Evolutionary conservation across 768 basidiomycete species (phyloP).

Genomic region (Lactifluus piperatus): DNA sequence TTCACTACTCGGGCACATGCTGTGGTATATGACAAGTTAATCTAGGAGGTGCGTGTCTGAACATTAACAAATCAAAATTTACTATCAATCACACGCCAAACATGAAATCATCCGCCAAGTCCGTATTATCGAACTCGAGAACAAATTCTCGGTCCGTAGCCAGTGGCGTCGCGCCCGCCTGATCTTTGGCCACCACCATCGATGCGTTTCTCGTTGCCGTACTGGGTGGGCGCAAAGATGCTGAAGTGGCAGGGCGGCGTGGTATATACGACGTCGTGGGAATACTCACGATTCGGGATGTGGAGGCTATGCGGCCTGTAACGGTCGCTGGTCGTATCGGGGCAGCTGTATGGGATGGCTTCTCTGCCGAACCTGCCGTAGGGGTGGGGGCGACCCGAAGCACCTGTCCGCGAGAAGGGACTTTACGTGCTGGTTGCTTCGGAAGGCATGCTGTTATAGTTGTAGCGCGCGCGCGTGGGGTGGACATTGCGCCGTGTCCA

Average conservation of each 20-base stretch:
- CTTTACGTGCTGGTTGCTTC: not conserved
- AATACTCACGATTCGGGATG: not conserved
- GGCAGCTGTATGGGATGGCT: not conserved
- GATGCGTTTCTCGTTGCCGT: not conserved
- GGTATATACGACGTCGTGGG: not conserved
- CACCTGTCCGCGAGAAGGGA: not conserved
- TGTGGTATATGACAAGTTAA: too few relatives aligned
- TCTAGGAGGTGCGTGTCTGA: not conserved
- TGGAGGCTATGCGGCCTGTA: not conserved
- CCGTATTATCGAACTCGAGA: not conserved
- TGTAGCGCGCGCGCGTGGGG: not conserved
- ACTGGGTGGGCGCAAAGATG: not conserved
- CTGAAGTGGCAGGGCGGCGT: slow-evolving; percentile 8
- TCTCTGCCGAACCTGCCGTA: not conserved
- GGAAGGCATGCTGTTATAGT: not conserved
- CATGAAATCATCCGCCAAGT: slow-evolving; percentile 3
- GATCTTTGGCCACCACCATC: not conserved
- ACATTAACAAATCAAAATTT: not conserved
- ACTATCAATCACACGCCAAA: slow-evolving; percentile 3
- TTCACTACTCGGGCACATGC: too few relatives aligned
- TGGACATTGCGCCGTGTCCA: too few relatives aligned
- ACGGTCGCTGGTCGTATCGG: not conserved
- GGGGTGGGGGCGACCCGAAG: not conserved
- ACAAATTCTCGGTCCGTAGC: not conserved
- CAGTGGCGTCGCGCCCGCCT: not conserved